Conservation (phyloP, 768 basidiomycete genomes). For the Cystofilobasidium capitatum region DNA sequence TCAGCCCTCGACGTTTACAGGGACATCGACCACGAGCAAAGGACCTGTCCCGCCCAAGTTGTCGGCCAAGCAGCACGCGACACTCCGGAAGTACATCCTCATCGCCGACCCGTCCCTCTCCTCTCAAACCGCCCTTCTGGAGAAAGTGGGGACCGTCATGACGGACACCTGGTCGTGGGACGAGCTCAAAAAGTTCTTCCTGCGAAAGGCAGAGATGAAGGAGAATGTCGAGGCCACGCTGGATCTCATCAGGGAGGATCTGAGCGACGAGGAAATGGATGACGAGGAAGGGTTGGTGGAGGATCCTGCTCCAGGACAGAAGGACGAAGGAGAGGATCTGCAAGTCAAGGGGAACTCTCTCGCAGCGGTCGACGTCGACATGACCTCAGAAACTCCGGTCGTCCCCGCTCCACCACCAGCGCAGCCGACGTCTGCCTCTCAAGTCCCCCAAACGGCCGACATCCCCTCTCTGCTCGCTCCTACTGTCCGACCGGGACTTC, state of each 20-base stretch:
- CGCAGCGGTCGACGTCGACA: too few species aligned
- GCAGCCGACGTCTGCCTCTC: too few species aligned
- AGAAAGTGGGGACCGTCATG: neutral
- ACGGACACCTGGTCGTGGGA: conserved; percentile 3
- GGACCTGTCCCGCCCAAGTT: too few species aligned
- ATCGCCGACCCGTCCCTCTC: neutral
- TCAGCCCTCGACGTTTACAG: too few species aligned
- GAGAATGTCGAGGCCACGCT: conserved; percentile 1
- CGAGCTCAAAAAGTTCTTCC: neutral
- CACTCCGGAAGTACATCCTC: neutral
- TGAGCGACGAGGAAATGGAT: neutral
- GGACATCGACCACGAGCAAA: too few species aligned
- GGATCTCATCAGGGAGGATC: neutral
- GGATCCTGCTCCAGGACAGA: neutral
- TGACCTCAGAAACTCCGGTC: too few species aligned
- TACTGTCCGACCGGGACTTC: too few species aligned
- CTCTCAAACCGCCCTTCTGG: neutral
- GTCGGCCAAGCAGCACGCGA: neutral
- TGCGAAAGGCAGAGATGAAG: neutral
- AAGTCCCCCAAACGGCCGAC: too few species aligned
- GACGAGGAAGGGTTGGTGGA: neutral
- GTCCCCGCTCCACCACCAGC: too few species aligned
- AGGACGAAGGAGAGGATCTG: neutral
- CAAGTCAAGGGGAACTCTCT: neutral
- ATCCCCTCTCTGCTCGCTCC: too few species aligned